phyloP scores from a whole-genome alignment of 495 filamentous ascomycete genomes.

The Aspergillus haitiensis region DNA sequence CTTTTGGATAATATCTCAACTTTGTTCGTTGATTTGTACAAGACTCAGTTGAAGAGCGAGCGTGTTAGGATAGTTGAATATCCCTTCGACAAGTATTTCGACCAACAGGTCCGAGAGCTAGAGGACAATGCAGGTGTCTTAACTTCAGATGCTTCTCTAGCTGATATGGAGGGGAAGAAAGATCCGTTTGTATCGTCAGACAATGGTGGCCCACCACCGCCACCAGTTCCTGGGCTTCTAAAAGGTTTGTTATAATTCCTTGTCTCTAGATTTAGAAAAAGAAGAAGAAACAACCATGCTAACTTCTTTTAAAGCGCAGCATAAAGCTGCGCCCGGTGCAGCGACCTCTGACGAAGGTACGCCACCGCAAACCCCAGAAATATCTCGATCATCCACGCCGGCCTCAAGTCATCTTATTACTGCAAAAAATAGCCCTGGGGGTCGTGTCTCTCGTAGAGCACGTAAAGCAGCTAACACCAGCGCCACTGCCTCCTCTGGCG shows the following conservation, averaged over 20 bases:
- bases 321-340: conserved; percentile 48
- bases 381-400: conserved; percentile 78
- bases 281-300: conserved; percentile 22
- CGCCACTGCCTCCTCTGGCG: conserved; percentile 76
- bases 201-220: conserved; percentile 54
- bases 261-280: not conserved
- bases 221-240: conserved; percentile 55
- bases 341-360: conserved; percentile 55
- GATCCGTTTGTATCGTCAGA: conserved; percentile 48
- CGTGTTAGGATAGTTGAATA: conserved; percentile 74
- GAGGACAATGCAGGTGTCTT: conserved; percentile 56
- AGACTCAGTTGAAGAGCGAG: conserved; percentile 77
- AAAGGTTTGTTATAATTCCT: conserved; percentile 37
- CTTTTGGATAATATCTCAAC: conserved; percentile 91
- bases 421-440: conserved; percentile 67
- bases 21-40: conserved; percentile 85
- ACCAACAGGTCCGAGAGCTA: conserved; percentile 84
- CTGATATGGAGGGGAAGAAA: conserved; percentile 40
- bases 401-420: conserved; percentile 63
- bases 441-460: conserved; percentile 75
- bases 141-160: conserved; percentile 33
- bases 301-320: conserved; percentile 41
- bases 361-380: conserved; percentile 69
- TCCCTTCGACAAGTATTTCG: conserved; percentile 88
- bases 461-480: conserved; percentile 69